Percentiles rank a stretch among this genome's conserved stretches.
These are phyloP conservation scores for Casuarina cunninghamiana DNA, from an alignment of 306 rosid genomes.

Conservation along the genomic window DNA sequence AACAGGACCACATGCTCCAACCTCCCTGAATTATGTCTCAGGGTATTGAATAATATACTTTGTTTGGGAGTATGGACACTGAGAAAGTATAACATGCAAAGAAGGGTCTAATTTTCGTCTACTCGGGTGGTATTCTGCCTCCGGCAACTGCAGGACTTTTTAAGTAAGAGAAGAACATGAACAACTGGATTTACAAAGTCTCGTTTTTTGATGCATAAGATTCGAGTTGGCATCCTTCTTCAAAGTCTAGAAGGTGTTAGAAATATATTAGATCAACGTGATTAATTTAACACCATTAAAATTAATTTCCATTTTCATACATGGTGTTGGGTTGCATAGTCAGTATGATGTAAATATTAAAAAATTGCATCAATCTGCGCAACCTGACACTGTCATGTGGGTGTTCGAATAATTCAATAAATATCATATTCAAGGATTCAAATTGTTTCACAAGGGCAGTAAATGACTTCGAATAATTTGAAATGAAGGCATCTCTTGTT, in stretches of 20 bases:
- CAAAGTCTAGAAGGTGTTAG: not conserved
- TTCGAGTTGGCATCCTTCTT: constrained; percentile 14
- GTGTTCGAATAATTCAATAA: not conserved
- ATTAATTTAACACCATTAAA: not conserved
- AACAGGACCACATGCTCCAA: constrained; percentile 49
- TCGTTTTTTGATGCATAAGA: constrained; percentile 17
- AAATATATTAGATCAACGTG: not conserved
- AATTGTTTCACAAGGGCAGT: not conserved
- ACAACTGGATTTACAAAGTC: constrained; percentile 17
- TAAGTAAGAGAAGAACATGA: constrained; percentile 18
- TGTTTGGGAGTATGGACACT: constrained; percentile 1
- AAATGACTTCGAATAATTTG: not conserved
- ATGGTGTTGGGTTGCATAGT: not conserved
- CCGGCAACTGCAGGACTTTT: constrained; percentile 2
- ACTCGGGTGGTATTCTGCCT: not conserved
- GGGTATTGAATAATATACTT: not conserved
- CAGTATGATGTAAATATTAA: not conserved
- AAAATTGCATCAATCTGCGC: not conserved
- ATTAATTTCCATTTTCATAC: not conserved
- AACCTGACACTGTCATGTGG: not conserved
- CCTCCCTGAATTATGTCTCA: not conserved
- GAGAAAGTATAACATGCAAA: not conserved
- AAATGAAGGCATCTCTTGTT: not conserved
- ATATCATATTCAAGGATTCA: not conserved
- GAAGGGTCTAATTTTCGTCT: not conserved